phyloP scores from a whole-genome alignment of 306 rosid species.

The Corylus avellana region DNA sequence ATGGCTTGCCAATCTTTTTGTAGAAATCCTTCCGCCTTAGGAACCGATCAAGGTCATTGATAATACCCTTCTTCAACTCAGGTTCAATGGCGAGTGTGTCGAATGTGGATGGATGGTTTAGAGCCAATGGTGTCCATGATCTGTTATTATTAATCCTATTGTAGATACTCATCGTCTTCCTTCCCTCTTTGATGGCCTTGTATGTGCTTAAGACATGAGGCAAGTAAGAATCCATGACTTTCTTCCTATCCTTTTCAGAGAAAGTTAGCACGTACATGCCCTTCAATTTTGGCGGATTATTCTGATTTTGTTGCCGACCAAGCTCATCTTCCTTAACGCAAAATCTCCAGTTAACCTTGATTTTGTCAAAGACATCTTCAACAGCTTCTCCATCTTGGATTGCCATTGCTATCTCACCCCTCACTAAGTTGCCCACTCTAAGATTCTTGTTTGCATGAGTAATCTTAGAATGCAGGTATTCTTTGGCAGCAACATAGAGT shows the following conservation, averaged over 20 bases:
- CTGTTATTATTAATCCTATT: neutral
- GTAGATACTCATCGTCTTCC: constrained; percentile 24
- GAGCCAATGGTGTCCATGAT: constrained; percentile 20
- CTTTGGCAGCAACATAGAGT: constrained; percentile 24
- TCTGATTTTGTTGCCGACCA: no score
- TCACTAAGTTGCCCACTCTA: constrained; percentile 22
- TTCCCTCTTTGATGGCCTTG: constrained; percentile 14
- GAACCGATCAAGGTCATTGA: constrained; percentile 37
- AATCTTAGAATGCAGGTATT: constrained; percentile 24
- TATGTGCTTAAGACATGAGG: constrained; percentile 10
- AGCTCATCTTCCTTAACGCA: neutral
- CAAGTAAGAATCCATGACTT: constrained; percentile 12
- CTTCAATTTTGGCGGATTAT: neutral
- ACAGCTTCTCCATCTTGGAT: constrained; percentile 29
- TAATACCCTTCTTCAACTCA: constrained; percentile 19
- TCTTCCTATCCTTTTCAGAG: constrained; percentile 17
- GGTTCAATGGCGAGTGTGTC: constrained; percentile 40
- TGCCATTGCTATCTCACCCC: neutral
- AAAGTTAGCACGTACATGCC: constrained; percentile 4
- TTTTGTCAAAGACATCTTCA: constrained; percentile 31
- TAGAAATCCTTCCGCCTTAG: constrained; percentile 43
- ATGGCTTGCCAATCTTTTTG: constrained; percentile 43
- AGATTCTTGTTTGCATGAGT: constrained; percentile 22
- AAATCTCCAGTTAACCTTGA: constrained; percentile 29
- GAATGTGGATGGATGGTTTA: constrained; percentile 40